Evolutionary conservation across 2,329 filamentous ascomycete genomes (phyloP), one percentile per base, ranked within the genome.

Genomic region (Trichoderma guizhouense): DNA sequence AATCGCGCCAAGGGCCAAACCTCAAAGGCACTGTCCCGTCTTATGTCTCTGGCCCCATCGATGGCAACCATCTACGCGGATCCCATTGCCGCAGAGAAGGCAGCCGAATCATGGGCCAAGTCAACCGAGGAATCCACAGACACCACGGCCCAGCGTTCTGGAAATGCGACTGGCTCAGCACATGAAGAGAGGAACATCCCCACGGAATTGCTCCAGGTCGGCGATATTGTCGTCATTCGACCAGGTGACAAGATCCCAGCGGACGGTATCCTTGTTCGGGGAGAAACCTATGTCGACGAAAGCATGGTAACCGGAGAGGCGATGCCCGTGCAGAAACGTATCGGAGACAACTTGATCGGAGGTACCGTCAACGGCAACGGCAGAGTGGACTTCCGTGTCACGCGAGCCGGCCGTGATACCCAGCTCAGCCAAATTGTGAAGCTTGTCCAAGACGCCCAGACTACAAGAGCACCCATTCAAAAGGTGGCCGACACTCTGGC

Each of bases 251-350:
- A 98, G 84, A 94, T 99, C 72, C 95, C 96, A 2, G 95, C 95
- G 1, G 96, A 99, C 79, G 96, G 96, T 62, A 87, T 90, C 9
- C 88, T 99, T 67, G 93, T 94, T 71, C 90, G 92, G 68, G 96
- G 96, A 36, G 93, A 98, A 81, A 97, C 94, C 43, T 97, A 97
- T 78, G 89, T 98, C 26, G 94, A 99, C 76, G 96, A 99, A 83
- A 97, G 94, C 79, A 98, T 98, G 95, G 95, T 99, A 63, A 99
- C 96, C 7, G 96, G 96, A 75, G 96, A 99, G 83, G 93, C 96
- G 3, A 95, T 98, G 88, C 95, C 96, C 0, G 94, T 98, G 43
- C 90, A 94, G 77, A 99, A 99, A 83, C 91, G 89, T 76, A 91
- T 93, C 77, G 94, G 93, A 9, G 90, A 90, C 75, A 83, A 89